Conservation (phyloP, 768 basidiomycete genomes). For the Tylopilus subfusipes region DNA sequence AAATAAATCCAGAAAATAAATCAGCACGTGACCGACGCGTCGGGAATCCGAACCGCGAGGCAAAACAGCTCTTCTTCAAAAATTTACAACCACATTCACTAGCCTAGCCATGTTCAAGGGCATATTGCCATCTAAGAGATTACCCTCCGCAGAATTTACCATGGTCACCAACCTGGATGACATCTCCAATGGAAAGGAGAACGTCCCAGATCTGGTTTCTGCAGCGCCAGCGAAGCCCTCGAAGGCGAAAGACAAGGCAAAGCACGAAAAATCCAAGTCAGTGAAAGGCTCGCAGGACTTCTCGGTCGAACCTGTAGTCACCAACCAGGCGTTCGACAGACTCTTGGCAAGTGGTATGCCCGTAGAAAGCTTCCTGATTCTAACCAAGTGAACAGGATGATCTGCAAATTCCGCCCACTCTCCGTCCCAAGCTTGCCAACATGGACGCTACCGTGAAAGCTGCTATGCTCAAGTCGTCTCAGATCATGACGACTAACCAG, state of each 20-base stretch:
- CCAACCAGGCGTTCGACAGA: constrained; percentile 73
- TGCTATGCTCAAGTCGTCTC: constrained; percentile 86
- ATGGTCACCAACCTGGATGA: constrained; percentile 59
- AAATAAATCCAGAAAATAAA: constrained; percentile 27
- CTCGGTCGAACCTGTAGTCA: constrained; percentile 37
- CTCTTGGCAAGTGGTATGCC: constrained; percentile 56
- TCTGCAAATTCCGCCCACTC: constrained; percentile 76
- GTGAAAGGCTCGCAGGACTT: constrained; percentile 42
- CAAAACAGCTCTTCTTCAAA: constrained; percentile 1
- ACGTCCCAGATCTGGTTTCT: constrained; percentile 46
- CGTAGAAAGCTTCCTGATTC: background rate
- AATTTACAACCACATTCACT: background rate
- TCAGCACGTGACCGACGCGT: constrained; percentile 33
- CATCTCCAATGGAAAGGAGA: constrained; percentile 61
- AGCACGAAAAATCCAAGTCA: constrained; percentile 43
- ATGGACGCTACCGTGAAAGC: constrained; percentile 88
- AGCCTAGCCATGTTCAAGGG: constrained; percentile 66
- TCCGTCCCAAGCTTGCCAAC: constrained; percentile 72
- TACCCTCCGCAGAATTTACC: constrained; percentile 66
- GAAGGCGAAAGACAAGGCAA: constrained; percentile 24
- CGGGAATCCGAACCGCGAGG: constrained; percentile 30
- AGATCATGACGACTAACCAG: constrained; percentile 49
- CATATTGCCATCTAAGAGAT: constrained; percentile 67
- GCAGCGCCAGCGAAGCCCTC: constrained; percentile 30
- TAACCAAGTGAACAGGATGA: constrained; percentile 57